Evolutionary conservation across 1,284 basidiomycete genomes (phyloP).

Genomic region (Kwoniella shivajii): DNA sequence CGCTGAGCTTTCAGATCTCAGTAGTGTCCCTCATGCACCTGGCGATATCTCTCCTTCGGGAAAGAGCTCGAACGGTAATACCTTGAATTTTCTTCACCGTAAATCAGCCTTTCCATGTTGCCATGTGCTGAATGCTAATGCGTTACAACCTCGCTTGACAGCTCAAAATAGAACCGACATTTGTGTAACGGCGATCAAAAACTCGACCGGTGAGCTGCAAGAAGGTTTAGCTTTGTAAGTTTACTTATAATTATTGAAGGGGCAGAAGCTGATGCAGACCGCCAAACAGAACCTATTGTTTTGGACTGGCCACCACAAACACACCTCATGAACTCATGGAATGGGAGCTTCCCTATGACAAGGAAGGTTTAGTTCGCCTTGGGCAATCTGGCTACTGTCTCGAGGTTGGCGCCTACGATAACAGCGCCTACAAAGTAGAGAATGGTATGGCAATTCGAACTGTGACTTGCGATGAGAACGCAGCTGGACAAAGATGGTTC

Average conservation of each 20-base stretch:
- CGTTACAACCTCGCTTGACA: too few species aligned
- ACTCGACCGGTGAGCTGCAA: neutral
- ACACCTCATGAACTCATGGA: neutral
- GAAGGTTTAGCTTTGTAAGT: conserved; percentile 5
- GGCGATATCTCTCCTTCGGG: neutral
- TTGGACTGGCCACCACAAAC: neutral
- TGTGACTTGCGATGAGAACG: neutral
- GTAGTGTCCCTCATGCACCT: neutral
- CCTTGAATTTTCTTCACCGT: conserved; percentile 2
- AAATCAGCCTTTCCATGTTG: neutral
- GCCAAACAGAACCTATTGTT: neutral
- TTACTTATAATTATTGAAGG: neutral
- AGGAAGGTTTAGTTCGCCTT: neutral
- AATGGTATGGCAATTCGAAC: conserved; percentile 2
- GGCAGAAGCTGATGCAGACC: neutral
- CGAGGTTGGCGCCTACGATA: neutral
- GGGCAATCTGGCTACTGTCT: neutral
- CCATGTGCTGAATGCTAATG: neutral
- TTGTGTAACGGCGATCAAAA: neutral
- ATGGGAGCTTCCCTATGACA: neutral
- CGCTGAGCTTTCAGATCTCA: neutral
- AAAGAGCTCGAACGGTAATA: too few species aligned
- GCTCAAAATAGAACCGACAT: conserved; percentile 1
- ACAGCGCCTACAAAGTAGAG: neutral
- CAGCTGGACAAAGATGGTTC: neutral